Evolutionary conservation across 192 early-diverging fungal genomes (phyloP), one percentile per base, ranked within the genome.

Genomic region (Coemansia sp.): DNA sequence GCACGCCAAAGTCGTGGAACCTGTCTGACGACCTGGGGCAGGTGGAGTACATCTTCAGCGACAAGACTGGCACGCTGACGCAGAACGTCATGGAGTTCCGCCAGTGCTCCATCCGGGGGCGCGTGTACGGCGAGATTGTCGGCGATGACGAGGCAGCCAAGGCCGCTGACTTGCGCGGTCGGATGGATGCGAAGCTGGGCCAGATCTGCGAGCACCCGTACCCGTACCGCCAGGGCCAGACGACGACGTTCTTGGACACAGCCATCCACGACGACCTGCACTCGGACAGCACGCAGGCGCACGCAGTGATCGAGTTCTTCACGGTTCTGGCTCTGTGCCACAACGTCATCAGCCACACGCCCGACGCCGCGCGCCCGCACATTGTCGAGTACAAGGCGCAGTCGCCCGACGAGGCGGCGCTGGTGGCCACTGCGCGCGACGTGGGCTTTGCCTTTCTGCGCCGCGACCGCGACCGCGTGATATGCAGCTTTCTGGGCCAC

Each of bases 41-140:
- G 74, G 94, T 99, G 36, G 93, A 96, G 75, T 98, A 98, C 81
- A 88, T 98, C 12, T 98, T 99, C 71, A 93, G 92, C 25, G 97
- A 99, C 82, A 99, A 99, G 63, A 99, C 97, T 0, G 96, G 97
- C 8, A 99, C 97, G 2, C 76, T 99, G 44, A 99, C 97, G 0
- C 91, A 94, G 69, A 99, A 99, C 72, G 89, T 95, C 8, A 99
- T 99, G 97, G 93, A 93, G 77, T 96, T 95, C 67, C 90, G 91
- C 51, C 91, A 93, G 73, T 96, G 95, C 77, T 91, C 93, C 0
- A 94, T 95, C 55, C 89, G 89, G 32, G 97, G 95, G 15, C 81
- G 89, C 15, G 80, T 92, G 11, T 97, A 96, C 70, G 95, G 95
- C 57, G 79, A 85, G 66, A 60, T 78, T 5, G 66, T 82, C 36